These are phyloP conservation scores for Geopyxis carbonaria DNA, from an alignment of 495 filamentous ascomycete species.

Conservation along the genomic window DNA sequence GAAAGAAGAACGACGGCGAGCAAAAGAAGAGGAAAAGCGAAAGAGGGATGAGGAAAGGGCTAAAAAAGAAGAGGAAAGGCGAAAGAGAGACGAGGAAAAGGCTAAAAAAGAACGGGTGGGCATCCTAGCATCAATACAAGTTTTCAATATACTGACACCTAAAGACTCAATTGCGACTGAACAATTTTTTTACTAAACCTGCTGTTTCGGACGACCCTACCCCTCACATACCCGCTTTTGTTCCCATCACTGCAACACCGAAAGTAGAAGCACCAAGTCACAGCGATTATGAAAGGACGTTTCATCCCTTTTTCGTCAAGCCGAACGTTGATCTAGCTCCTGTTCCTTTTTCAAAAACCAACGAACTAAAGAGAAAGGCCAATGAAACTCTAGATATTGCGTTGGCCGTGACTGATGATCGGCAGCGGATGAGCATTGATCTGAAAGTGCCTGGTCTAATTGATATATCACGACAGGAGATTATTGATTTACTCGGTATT, in stretches of 20 bases:
- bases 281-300: conserved; percentile 56
- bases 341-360: neutral
- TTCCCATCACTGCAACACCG: no score
- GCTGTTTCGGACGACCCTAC: no score
- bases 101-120: conserved; percentile 51
- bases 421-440: no score
- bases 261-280: no score
- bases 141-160: no score
- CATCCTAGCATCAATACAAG: no score
- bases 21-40: conserved; percentile 26
- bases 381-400: no score
- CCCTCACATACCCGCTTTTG: no score
- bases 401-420: no score
- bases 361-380: neutral
- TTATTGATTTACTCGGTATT: conserved; percentile 42
- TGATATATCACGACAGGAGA: conserved; percentile 40
- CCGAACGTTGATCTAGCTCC: no score
- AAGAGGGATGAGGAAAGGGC: conserved; percentile 40
- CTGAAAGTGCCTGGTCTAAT: no score
- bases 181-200: conserved; percentile 44
- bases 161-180: conserved; percentile 34
- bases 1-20: conserved; percentile 32
- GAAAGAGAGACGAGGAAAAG: conserved; percentile 41
- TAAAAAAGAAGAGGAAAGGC: conserved; percentile 47
- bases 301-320: conserved; percentile 64